Base-by-base conservation (phyloP, 106 monocot species). In the Allium fistulosum region DNA sequence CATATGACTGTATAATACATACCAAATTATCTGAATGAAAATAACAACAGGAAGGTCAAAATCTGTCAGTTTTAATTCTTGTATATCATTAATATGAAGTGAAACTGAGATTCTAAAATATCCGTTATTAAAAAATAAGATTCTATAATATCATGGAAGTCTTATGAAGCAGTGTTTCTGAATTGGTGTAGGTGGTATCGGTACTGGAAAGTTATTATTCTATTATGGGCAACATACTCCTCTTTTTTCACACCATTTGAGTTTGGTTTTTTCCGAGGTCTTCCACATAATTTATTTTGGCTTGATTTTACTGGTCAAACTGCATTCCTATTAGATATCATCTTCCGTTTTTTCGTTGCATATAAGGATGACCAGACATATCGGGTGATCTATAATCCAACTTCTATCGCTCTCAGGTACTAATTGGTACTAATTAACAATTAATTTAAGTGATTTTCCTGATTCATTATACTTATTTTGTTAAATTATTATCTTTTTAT, bases 211-310 rank as follows among this genome's bases (percentile, higher is more conserved):
- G 53, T 77, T 58, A 76, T 92, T 63, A 96, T 96, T 74, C 65
- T 96, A 26, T 8, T 80, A 8, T 91, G 85, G 88, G 95, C 91
- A 14, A 74, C 86, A 49, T 92, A 91, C 77, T 91, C 91, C 7
- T 91, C 91, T 53, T 81, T 86, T 81, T 96, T 96, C 86, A 96
- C 95, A 7, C 95, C 95, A 9, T 49, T 96, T 62, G 95, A 96
- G 72, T 96, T 96, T 52, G 95, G 88, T 28, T 96, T 96, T 80
- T 96, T 96, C 86, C 73, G 91, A 13, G 95, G 95, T 0, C 86
- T 96, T 28, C 95, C 85, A 8, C 26, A 72, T 65, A 77, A 88
- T 13, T 88, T 96, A 49, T 70, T 91, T 65, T 53, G 82, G 62
- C 86, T 91, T 9, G 88, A 96, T 73, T 59, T 88, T 9, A 82